A percentile compares a stretch with the other conserved stretches of the same genome.
These are phyloP conservation scores for Amanita molliuscula DNA, from an alignment of 768 basidiomycete genomes.

Conservation along the genomic window DNA sequence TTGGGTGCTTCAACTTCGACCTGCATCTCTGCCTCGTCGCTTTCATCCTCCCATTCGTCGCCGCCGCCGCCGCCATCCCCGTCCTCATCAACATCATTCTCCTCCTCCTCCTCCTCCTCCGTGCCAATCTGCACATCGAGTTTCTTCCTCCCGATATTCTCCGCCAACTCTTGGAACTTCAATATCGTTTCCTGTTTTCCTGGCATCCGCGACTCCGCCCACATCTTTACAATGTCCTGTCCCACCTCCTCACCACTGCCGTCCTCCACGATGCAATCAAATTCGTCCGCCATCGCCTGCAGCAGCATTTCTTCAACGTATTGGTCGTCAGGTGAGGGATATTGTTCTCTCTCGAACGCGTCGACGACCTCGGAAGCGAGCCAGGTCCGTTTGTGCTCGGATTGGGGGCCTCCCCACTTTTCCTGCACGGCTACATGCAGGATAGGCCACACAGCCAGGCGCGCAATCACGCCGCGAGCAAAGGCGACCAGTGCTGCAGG, in stretches of 20 bases:
- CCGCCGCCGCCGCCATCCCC: conserved; percentile 32
- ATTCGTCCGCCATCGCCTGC: conserved; percentile 84
- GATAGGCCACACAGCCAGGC: conserved; percentile 77
- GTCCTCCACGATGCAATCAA: conserved; percentile 77
- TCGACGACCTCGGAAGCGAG: conserved; percentile 75
- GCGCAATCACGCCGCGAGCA: conserved; percentile 77
- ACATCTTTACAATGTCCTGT: conserved; percentile 58
- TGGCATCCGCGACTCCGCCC: conserved; percentile 35
- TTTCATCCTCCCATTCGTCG: conserved; percentile 36
- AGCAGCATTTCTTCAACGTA: conserved; percentile 77
- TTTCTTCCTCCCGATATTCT: conserved; percentile 45
- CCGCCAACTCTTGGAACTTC: conserved; percentile 57
- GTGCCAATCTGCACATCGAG: conserved; percentile 1
- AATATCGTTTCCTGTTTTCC: conserved; percentile 40
- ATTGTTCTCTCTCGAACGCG: conserved; percentile 56
- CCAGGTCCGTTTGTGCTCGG: conserved; percentile 70
- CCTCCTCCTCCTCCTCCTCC: conserved; percentile 35
- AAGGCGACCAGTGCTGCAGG: conserved; percentile 54
- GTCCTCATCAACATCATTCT: conserved; percentile 31
- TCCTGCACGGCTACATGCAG: conserved; percentile 80
- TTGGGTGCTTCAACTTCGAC: conserved; percentile 48
- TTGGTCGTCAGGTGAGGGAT: conserved; percentile 43
- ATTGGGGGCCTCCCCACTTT: conserved; percentile 75
- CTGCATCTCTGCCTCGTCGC: conserved; percentile 31
- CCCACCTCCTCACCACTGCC: conserved; percentile 71